Conservation (phyloP, 2,329 filamentous ascomycete genomes). For the Neonectria neomacrospora region DNA sequence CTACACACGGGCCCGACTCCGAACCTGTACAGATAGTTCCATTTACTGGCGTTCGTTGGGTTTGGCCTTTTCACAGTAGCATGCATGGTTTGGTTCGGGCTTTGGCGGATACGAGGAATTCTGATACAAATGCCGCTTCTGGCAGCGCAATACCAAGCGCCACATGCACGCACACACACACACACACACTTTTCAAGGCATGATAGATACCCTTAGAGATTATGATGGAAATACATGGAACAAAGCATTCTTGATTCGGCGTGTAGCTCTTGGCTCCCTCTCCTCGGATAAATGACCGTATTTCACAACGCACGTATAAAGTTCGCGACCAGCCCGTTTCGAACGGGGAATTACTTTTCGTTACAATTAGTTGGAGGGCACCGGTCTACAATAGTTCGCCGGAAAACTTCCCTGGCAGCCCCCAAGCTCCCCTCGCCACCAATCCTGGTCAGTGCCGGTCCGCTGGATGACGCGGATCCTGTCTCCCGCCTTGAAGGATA, state of each 20-base stretch:
- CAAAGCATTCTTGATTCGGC: conserved; percentile 6
- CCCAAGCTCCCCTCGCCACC: conserved; percentile 28
- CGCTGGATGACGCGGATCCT: conserved; percentile 24
- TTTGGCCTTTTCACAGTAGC: neutral
- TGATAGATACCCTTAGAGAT: conserved; percentile 26
- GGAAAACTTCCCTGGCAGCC: conserved; percentile 24
- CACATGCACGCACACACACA: neutral
- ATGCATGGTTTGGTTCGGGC: neutral
- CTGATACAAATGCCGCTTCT: neutral
- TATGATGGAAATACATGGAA: conserved; percentile 8
- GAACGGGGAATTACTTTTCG: neutral
- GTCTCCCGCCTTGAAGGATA: conserved; percentile 28
- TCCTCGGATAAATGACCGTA: neutral
- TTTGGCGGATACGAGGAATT: neutral
- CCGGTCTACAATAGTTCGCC: conserved; percentile 27
- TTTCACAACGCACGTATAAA: neutral
- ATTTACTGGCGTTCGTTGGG: conserved; percentile 3
- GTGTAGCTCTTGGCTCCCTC: neutral
- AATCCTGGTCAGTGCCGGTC: conserved; percentile 27
- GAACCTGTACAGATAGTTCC: neutral
- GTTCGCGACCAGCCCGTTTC: neutral
- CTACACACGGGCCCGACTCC: neutral
- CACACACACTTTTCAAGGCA: conserved; percentile 2
- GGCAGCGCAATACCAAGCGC: neutral
- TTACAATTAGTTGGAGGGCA: conserved; percentile 12